phyloP scores from a whole-genome alignment of 345 rosid genomes.

The Euphorbia lathyris region DNA sequence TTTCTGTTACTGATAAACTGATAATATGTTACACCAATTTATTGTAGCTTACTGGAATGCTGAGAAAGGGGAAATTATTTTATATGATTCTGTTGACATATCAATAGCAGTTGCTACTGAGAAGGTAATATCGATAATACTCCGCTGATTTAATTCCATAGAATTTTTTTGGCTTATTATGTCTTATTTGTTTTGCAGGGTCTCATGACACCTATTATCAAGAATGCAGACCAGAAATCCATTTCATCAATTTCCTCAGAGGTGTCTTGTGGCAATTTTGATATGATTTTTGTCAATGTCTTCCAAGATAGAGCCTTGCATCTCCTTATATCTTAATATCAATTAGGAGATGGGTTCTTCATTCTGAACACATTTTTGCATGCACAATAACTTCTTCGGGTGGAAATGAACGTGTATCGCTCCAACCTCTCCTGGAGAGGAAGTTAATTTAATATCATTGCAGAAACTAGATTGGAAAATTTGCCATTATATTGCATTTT shows the following conservation, averaged over 20 bases:
- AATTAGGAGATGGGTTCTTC: background rate
- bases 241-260: conserved; percentile 76
- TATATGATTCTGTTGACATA: conserved; percentile 72
- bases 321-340: background rate
- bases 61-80: conserved; percentile 65
- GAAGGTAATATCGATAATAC: conserved; percentile 51
- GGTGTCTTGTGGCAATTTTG: conserved; percentile 38
- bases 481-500: background rate
- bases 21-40: conserved; percentile 13
- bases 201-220: conserved; percentile 87
- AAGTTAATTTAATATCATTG: background rate
- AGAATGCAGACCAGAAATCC: conserved; percentile 94
- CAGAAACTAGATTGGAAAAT: background rate
- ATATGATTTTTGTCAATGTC: background rate
- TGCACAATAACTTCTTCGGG: background rate
- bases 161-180: conserved; percentile 16
- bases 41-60: conserved; percentile 79
- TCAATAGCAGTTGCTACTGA: conserved; percentile 98
- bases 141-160: conserved; percentile 14
- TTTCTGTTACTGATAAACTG: conserved; percentile 18
- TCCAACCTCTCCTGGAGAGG: conserved; percentile 56
- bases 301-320: conserved; percentile 2
- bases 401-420: background rate
- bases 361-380: background rate
- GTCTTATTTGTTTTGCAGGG: conserved; percentile 55